Evolutionary conservation across 164 flowering plant species (phyloP), one percentile per base, ranked within the genome.

Genomic region (Malania oleifera): DNA sequence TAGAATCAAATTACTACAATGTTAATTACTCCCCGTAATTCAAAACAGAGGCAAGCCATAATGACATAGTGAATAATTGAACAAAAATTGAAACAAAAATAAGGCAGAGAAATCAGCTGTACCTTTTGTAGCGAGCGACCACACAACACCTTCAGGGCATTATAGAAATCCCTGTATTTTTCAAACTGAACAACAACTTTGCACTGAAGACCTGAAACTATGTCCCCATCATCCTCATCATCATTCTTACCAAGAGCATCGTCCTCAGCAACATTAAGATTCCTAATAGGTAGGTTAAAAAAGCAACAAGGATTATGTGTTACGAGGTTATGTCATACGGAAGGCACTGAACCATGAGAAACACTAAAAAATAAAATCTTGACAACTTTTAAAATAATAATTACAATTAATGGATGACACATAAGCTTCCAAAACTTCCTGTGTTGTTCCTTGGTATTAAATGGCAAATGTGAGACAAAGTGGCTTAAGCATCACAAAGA

Each of bases 101-200:
- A 57, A 27, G 5, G 1, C 60, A 9, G 22, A 25, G 44, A 45
- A 61, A 59, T 35, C 0, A 46, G 50, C 3, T 37, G 20, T 64
- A 92, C 98, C 96, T 92, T 92, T 56, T 84, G 87, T 78, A 92
- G 63, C 24, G 98, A 89, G 31, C 87, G 91, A 10, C 98, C 87
- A 70, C 85, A 76, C 41, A 92, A 68, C 41, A 79, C 79, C 70
- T 77, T 92, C 67, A 92, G 50, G 35, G 90, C 84, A 74, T 80
- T 77, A 57, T 60, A 75, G 73, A 92, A 89, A 53, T 87, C 96
- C 53, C 53, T 67, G 72, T 82, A 62, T 37, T 67, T 78, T 73
- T 87, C 91, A 56, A 82, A 92, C 71, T 79, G 95, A 60, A 89
- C 91, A 48, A 85, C 78, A 61, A 92, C 70, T 72, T 82, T 92